phyloP scores from a whole-genome alignment of 257 asterid species.

The Capsicum rhomboideum region DNA sequence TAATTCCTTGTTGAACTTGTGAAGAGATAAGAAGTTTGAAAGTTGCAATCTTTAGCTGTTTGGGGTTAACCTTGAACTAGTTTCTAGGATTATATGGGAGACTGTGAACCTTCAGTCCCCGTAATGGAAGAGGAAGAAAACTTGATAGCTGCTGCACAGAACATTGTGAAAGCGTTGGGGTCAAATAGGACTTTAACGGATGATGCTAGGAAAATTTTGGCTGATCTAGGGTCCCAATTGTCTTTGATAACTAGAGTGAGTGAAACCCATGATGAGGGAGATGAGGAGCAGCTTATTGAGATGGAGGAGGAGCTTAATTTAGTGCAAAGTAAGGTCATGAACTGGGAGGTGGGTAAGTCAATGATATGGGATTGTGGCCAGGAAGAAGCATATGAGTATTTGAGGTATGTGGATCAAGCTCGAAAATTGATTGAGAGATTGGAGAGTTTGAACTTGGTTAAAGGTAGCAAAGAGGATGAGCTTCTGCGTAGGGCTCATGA shows the following conservation, averaged over 20 bases:
- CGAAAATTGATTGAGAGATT: conserved; percentile 47
- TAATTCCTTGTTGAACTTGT: no score
- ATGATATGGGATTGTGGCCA: conserved; percentile 83
- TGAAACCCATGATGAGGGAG: conserved; percentile 19
- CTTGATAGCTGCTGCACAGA: conserved; percentile 59
- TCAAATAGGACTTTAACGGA: conserved; percentile 35
- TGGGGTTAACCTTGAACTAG: neutral
- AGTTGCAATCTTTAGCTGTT: neutral
- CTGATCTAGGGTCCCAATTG: conserved; percentile 65
- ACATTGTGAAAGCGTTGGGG: conserved; percentile 49
- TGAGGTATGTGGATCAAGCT: conserved; percentile 61
- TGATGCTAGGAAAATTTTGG: conserved; percentile 49
- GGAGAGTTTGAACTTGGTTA: conserved; percentile 33
- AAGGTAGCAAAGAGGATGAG: conserved; percentile 21
- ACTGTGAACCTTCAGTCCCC: conserved; percentile 24
- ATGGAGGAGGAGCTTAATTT: conserved; percentile 46
- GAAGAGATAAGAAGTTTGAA: neutral
- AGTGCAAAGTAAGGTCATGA: conserved; percentile 53
- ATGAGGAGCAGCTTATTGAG: conserved; percentile 32
- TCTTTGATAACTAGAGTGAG: conserved; percentile 25
- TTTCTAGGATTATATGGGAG: conserved; percentile 45
- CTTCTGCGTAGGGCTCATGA: conserved; percentile 51
- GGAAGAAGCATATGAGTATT: conserved; percentile 56
- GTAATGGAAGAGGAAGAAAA: conserved; percentile 64
- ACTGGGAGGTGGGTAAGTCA: conserved; percentile 62